Evolutionary conservation across 208 protist genomes (phyloP).

Genomic region (Acanthamoeba comandoni): DNA sequence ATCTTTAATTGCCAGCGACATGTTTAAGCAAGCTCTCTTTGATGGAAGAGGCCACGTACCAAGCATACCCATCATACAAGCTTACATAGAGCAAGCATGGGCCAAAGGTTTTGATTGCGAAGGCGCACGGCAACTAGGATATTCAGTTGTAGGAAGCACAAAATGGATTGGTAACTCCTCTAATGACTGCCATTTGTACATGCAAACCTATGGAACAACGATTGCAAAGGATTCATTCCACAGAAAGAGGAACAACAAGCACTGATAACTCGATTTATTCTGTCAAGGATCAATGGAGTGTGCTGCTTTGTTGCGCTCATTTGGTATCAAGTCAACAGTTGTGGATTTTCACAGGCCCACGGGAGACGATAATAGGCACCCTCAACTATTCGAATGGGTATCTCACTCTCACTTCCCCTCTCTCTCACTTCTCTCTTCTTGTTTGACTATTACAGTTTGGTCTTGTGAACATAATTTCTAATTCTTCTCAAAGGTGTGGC

Average conservation of each 20-base stretch:
- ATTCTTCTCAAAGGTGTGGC: conserved; percentile 4
- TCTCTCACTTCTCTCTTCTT: not conserved
- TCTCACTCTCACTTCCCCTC: conserved; percentile 2
- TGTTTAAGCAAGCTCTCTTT: conserved; percentile 49
- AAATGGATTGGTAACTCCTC: conserved; percentile 60
- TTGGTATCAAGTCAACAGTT: conserved; percentile 67
- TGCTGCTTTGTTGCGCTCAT: conserved; percentile 66
- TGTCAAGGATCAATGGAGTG: conserved; percentile 65
- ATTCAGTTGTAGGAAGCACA: conserved; percentile 26
- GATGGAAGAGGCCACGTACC: conserved; percentile 57
- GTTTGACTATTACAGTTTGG: too few species aligned
- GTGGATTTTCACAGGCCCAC: conserved; percentile 68
- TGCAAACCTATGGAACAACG: too few species aligned
- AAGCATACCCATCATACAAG: conserved; percentile 65
- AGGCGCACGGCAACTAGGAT: conserved; percentile 54
- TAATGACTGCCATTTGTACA: not conserved
- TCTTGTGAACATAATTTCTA: not conserved
- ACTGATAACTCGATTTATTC: too few species aligned
- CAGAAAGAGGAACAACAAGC: too few species aligned
- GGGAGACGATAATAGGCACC: conserved; percentile 49
- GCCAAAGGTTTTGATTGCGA: conserved; percentile 51
- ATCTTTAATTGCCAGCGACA: conserved; percentile 36
- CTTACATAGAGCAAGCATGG: conserved; percentile 69
- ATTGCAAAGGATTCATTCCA: too few species aligned
- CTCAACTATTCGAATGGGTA: conserved; percentile 49